phyloP scores from a whole-genome alignment of 1,284 basidiomycete genomes.

The Neonothopanus nambi region DNA sequence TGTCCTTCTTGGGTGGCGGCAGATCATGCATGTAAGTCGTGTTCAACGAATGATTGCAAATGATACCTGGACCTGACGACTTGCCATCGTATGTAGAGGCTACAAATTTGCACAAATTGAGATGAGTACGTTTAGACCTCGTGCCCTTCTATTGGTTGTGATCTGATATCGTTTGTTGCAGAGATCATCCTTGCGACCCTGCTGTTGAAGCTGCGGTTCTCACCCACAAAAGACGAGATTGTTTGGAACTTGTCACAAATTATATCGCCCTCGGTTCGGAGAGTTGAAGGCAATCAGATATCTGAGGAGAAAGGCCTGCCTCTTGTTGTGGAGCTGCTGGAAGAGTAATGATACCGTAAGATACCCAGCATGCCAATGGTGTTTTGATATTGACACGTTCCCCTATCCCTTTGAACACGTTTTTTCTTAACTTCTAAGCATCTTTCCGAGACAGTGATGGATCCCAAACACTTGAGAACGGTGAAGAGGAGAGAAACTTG shows the following conservation, averaged over 20 bases:
- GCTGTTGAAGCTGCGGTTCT: slow-evolving; percentile 33
- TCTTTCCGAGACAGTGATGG: no score
- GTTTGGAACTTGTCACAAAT: slow-evolving; percentile 46
- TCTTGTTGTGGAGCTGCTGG: slow-evolving; percentile 24
- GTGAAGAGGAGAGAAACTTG: no score
- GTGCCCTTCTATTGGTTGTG: background rate
- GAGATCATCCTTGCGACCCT: slow-evolving; percentile 40
- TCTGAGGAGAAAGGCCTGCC: slow-evolving; percentile 38
- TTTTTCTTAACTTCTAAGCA: no score
- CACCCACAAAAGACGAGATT: slow-evolving; percentile 32
- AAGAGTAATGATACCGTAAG: background rate
- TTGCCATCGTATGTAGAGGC: slow-evolving; percentile 27
- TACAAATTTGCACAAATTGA: slow-evolving; percentile 42
- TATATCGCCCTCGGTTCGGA: slow-evolving; percentile 37
- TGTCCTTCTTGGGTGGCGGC: slow-evolving; percentile 41
- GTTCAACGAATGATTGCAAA: background rate
- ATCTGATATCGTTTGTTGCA: slow-evolving; percentile 14
- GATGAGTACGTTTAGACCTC: slow-evolving; percentile 36
- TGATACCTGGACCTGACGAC: background rate
- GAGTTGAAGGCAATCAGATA: slow-evolving; percentile 15
- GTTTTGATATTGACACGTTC: no score
- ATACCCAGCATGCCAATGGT: no score
- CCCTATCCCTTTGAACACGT: no score
- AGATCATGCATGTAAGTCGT: slow-evolving; percentile 41
- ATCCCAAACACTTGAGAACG: no score